Evolutionary conservation across 306 rosid species (phyloP), one percentile per base, ranked within the genome.

Genomic region (Vigna trinervia): DNA sequence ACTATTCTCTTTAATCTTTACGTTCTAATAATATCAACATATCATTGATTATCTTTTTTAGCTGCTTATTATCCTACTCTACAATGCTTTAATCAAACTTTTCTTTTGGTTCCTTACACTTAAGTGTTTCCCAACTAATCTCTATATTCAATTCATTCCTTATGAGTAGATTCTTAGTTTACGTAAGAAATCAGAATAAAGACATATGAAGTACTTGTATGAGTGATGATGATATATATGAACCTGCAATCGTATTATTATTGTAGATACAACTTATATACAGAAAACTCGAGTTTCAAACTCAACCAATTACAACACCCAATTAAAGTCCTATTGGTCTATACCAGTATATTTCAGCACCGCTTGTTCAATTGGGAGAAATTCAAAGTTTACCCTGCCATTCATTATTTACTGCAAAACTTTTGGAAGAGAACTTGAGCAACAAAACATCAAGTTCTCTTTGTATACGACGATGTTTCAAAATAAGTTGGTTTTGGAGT

Each of bases 401-500:
- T 10, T 51, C 22, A 51, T 4, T 15, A 51, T 6, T n/a, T 58
- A 59, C 54, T 1, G 8, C 54, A 61, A 61, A 61, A 61, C 67
- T 61, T 45, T 61, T 14, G 15, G 22, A 12, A 32, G 28, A 32
- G 23, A 45, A 45, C 22, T 30, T 60, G 43, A 60, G 66, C 11
- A 59, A 45, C 14, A 45, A 45, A 0, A 15, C 67, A 32, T 30
- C 50, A 64, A 38, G 51, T 64, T 64, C 10, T 64, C 9, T 64
- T 10, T 41, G 69, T 34, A 63, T 28, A 63, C 19, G 69, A 63
- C 2, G 50, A n/a, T 9, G n/a, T 38, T 63, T 64, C 50, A 38
- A 64, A 64, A 64, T 38, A 64, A 64, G 70, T 64, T 17, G 71
- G 71, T 41, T 2, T 65, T 65, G 71, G 52, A 20, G 52, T 65